Percentiles rank a stretch among this genome's conserved stretches.
Evolutionary conservation across 2,329 filamentous ascomycete genomes (phyloP).

Genomic region (Aspergillus sp.): DNA sequence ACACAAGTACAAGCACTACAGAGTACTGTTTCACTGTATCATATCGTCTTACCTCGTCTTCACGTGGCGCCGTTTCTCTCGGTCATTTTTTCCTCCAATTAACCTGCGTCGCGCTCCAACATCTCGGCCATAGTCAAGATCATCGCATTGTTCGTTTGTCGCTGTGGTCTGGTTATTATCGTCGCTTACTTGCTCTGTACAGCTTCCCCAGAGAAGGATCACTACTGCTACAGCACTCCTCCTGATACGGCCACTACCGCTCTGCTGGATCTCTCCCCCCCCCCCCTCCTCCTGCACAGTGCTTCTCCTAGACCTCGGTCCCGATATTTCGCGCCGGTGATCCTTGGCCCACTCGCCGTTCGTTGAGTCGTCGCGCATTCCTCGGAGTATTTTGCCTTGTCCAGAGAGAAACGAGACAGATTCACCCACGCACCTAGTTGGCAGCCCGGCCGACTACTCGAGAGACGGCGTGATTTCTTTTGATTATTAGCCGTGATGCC

Average conservation of each 20-base stretch:
- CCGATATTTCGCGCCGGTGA: neutral
- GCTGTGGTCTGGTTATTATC: too few species aligned
- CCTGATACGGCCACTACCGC: neutral
- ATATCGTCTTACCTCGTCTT: neutral
- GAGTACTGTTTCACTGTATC: neutral
- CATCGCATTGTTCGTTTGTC: too few species aligned
- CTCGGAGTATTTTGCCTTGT: neutral
- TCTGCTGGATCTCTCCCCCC: neutral
- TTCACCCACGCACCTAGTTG: neutral
- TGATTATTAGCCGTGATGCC: constrained; percentile 13
- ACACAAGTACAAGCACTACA: too few species aligned
- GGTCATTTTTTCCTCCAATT: neutral
- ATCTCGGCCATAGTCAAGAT: too few species aligned
- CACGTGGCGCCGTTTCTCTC: neutral
- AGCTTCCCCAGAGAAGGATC: too few species aligned
- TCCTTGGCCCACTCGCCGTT: neutral
- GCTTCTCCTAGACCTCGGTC: neutral
- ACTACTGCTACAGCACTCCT: too few species aligned
- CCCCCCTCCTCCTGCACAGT: neutral
- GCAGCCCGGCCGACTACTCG: neutral
- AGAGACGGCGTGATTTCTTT: neutral
- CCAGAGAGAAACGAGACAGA: neutral
- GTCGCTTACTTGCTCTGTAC: too few species aligned
- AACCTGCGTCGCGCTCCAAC: neutral
- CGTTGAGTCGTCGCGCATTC: neutral